Percentiles rank a stretch among this genome's conserved stretches.
phyloP scores from a whole-genome alignment of 495 filamentous ascomycete species.

The Halenospora varia region DNA sequence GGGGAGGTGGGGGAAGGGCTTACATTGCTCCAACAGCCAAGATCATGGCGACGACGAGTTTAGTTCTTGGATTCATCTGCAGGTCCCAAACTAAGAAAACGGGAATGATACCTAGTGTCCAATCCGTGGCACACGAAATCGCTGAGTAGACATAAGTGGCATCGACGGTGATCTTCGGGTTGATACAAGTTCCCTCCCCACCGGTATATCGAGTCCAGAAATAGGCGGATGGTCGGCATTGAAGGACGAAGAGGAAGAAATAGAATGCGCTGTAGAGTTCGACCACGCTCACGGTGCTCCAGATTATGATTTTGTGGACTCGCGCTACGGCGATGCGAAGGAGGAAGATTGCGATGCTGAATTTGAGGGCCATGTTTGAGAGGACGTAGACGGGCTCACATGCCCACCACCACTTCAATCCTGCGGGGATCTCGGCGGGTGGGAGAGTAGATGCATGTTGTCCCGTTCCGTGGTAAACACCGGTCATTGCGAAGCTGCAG shows the following conservation, averaged over 20 bases:
- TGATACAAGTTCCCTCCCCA: conserved; percentile 25
- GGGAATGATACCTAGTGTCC: conserved; percentile 38
- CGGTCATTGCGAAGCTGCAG: conserved; percentile 15
- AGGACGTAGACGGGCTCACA: conserved; percentile 36
- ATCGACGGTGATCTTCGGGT: conserved; percentile 14
- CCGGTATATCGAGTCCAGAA: conserved; percentile 35
- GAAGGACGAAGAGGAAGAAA: conserved; percentile 39
- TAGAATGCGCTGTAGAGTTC: conserved; percentile 30
- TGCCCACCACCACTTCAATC: conserved; percentile 30
- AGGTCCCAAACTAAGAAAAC: conserved; percentile 40
- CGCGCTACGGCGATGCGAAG: conserved; percentile 35
- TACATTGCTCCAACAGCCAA: conserved; percentile 32
- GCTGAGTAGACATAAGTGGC: conserved; percentile 26
- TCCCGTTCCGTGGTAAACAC: conserved; percentile 22
- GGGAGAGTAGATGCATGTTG: conserved; percentile 13
- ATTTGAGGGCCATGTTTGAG: conserved; percentile 33
- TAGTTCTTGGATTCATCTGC: conserved; percentile 33
- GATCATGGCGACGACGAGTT: conserved; percentile 31
- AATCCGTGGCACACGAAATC: conserved; percentile 32
- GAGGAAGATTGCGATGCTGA: conserved; percentile 40
- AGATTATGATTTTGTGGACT: conserved; percentile 35
- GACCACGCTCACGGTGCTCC: conserved; percentile 20
- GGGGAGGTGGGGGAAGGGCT: conserved; percentile 1
- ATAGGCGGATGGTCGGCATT: conserved; percentile 35
- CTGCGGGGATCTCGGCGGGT: conserved; percentile 15